Base-by-base conservation (phyloP, 129 eudicot genomes). In the Chrysanthemum makinoi region DNA sequence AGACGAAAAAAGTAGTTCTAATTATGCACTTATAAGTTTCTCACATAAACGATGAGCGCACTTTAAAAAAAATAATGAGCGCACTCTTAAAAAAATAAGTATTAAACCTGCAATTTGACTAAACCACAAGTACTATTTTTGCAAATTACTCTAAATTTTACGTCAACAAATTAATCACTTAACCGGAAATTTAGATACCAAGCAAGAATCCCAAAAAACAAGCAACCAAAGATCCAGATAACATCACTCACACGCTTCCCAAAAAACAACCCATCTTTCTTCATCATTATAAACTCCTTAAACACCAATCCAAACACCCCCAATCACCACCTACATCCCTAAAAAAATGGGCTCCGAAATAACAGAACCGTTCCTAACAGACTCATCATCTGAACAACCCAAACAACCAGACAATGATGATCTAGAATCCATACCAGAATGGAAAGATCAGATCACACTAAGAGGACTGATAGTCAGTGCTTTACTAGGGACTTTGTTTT, bases 371-470 rank as follows among this genome's bases (percentile, higher is more conserved):
- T 77, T 91, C 60, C 60, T 91, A 20, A 18, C 81, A 6, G 46
- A 28, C 33, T 28, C 33, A 28, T 28, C 33, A 28, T 28, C 33
- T 28, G n/a, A n/a, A n/a, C 3, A 10, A 48, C 53, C 22, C 69
- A 72, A 50, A 49, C 53, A 17, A 10, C 72, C 62, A 14, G 83
- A 74, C 43, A 82, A 70, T 2, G 83, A 74, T 49, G 84, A 70
- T 2, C 18, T 75, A 18, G 30, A 83, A 59, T 47, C 9, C 4
- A 75, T 91, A 15, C 98, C 98, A 0, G 89, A 85, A 66, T 91
- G 98, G 98, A 84, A 84, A 28, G 96, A 91, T 10, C 96, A 91
- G 86, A 91, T 91, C 62, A 91, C 96, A 3, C 18, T 88, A 12
- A 75, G 98, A 65, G 98, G 98, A 2, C 79, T 91, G 16, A 82